Evolutionary conservation across 2,329 filamentous ascomycete species (phyloP).

Genomic region (Epichloe gansuensis): DNA sequence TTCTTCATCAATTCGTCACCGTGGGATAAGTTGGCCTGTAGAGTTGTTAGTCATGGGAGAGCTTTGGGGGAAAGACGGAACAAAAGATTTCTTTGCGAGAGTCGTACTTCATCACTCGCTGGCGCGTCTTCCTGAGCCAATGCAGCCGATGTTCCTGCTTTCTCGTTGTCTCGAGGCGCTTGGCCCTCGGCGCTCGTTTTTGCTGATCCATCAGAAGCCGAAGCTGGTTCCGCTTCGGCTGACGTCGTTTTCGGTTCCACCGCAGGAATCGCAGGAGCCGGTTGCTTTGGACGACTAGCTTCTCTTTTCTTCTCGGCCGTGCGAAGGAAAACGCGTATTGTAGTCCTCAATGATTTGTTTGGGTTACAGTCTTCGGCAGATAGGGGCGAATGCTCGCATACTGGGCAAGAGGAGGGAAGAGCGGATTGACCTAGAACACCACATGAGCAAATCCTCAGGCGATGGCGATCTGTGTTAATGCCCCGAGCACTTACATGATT

Average conservation of each 20-base stretch:
- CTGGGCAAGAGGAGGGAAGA: slow-evolving; percentile 69
- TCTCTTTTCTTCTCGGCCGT: slow-evolving; percentile 86
- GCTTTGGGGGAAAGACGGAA: neutral
- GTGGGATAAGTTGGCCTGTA: neutral
- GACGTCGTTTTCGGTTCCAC: slow-evolving; percentile 25
- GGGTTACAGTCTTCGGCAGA: slow-evolving; percentile 77
- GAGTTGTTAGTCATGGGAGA: neutral
- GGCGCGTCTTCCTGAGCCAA: neutral
- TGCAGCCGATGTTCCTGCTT: neutral
- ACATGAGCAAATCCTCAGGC: neutral
- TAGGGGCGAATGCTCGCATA: slow-evolving; percentile 85
- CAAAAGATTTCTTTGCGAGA: neutral
- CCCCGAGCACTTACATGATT: slow-evolving; percentile 48
- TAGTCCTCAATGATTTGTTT: slow-evolving; percentile 84
- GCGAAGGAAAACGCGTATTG: slow-evolving; percentile 80
- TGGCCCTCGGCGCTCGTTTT: neutral
- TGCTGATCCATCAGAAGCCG: neutral
- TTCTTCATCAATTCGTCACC: neutral
- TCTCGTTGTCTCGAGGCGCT: neutral
- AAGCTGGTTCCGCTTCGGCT: neutral
- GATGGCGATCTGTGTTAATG: neutral
- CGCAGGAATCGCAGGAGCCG: slow-evolving; percentile 29
- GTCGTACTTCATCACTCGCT: slow-evolving; percentile 2
- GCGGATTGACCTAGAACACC: slow-evolving; percentile 56
- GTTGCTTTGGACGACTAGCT: slow-evolving; percentile 42